These are phyloP conservation scores for Triticum urartu DNA, from an alignment of 176 grass and related monocot genomes.

Conservation along the genomic window DNA sequence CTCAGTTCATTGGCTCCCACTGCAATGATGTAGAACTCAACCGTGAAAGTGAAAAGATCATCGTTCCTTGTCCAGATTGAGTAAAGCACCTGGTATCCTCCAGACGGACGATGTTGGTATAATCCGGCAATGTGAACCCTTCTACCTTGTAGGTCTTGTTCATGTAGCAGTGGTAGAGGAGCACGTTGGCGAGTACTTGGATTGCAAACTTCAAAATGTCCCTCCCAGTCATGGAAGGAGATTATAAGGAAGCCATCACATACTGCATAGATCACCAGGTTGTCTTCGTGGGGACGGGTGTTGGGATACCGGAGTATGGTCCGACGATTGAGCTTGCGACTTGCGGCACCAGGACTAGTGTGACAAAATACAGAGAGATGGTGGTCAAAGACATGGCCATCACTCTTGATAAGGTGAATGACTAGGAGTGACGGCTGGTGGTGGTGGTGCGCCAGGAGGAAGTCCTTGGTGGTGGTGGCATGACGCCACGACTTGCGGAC, in stretches of 20 bases:
- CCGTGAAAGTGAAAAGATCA: neutral
- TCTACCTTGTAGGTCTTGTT: neutral
- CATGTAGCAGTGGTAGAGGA: neutral
- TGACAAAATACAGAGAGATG: neutral
- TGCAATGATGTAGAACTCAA: neutral
- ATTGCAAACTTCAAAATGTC: neutral
- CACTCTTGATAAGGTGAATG: neutral
- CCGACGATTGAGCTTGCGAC: neutral
- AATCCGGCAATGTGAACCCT: neutral
- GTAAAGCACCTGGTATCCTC: conserved; percentile 1
- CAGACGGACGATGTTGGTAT: neutral
- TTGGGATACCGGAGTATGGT: neutral
- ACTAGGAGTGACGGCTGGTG: neutral
- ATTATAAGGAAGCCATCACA: neutral
- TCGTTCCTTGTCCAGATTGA: neutral
- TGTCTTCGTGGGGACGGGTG: neutral
- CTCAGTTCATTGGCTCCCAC: neutral
- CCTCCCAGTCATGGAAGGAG: neutral
- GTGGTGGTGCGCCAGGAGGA: neutral
- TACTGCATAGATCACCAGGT: neutral
- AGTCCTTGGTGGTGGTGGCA: neutral
- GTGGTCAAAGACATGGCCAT: neutral
- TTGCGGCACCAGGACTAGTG: neutral
- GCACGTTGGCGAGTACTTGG: neutral
- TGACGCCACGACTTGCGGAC: neutral